Conservation (phyloP, 139 green algal species). For the Chlorella sp. region DNA sequence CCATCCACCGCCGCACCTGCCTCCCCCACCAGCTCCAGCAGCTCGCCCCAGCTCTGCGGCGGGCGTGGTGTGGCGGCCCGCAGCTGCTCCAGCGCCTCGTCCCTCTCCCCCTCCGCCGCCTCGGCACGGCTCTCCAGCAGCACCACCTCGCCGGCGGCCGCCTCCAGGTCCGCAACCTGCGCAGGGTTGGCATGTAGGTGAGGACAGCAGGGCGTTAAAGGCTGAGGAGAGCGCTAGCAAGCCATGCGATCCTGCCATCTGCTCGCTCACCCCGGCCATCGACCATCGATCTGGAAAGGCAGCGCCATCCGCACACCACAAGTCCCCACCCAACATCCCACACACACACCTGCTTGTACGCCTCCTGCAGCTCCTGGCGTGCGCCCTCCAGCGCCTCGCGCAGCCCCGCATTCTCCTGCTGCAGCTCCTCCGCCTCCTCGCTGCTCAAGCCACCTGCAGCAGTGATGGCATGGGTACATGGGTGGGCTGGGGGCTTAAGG, state of each 20-base stretch:
- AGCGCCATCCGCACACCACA: no score
- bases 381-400: constrained; percentile 14
- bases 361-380: constrained; percentile 18
- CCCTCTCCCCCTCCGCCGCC: constrained; percentile 24
- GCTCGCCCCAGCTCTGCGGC: not conserved
- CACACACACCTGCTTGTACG: constrained; percentile 22
- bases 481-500: not conserved
- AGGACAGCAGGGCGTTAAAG: no score
- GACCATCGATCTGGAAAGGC: no score
- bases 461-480: not conserved
- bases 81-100: constrained; percentile 24
- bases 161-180: constrained; percentile 18
- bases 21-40: constrained; percentile 21
- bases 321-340: not conserved
- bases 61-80: constrained; percentile 19
- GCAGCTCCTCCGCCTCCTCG: constrained; percentile 13
- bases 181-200: not conserved
- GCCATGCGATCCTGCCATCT: no score
- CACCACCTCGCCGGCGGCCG: not conserved
- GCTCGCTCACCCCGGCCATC: no score
- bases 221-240: no score
- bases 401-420: constrained; percentile 9
- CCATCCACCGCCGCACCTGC: not conserved
- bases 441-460: not conserved
- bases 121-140: constrained; percentile 30